Conservation (phyloP, 2,329 filamentous ascomycete species). For the Pseudophaeomoniella oleicola region DNA sequence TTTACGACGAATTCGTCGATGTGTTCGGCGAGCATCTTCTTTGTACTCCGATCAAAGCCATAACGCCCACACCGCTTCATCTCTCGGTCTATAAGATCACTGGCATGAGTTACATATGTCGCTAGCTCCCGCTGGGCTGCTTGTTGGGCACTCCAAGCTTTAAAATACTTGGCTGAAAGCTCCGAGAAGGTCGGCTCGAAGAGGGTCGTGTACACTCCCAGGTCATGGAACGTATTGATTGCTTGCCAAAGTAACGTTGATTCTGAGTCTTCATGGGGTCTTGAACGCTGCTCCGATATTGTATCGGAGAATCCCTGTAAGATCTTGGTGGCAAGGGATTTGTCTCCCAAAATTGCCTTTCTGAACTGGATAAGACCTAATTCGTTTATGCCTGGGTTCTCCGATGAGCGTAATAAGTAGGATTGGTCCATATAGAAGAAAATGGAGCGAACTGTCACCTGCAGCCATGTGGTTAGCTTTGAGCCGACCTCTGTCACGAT, state of each 20-base stretch:
- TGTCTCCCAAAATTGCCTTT: conserved; percentile 39
- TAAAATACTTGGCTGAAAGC: conserved; percentile 53
- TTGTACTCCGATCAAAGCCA: conserved; percentile 70
- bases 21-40: conserved; percentile 56
- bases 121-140: conserved; percentile 49
- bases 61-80: conserved; percentile 63
- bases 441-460: conserved; percentile 68
- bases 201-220: conserved; percentile 61
- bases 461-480: conserved; percentile 3
- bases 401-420: conserved; percentile 63
- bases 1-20: conserved; percentile 61
- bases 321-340: conserved; percentile 36
- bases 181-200: conserved; percentile 68
- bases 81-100: conserved; percentile 57
- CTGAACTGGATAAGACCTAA: conserved; percentile 67
- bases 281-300: conserved; percentile 54
- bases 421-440: conserved; percentile 92
- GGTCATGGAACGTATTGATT: conserved; percentile 71
- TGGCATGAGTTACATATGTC: conserved; percentile 59
- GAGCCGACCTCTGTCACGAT: conserved; percentile 1
- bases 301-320: conserved; percentile 63
- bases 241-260: conserved; percentile 54
- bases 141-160: conserved; percentile 53
- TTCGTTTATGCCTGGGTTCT: conserved; percentile 60
- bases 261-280: conserved; percentile 49